These are phyloP conservation scores for Sutorius eximius DNA, from an alignment of 1,284 basidiomycete genomes.

Conservation along the genomic window DNA sequence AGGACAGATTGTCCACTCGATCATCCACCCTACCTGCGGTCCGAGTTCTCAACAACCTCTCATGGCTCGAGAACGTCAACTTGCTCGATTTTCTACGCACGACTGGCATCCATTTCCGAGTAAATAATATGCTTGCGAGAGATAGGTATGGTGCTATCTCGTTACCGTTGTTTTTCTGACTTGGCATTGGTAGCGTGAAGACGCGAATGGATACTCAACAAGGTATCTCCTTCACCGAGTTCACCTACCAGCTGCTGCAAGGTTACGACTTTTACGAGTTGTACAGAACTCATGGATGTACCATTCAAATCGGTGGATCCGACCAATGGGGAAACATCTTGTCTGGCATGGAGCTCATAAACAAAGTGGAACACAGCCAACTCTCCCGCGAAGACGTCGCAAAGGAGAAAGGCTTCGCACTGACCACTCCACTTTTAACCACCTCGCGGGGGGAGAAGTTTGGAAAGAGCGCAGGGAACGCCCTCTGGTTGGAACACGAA, in stretches of 20 bases:
- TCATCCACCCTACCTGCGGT: conserved; percentile 31
- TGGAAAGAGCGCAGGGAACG: conserved; percentile 96
- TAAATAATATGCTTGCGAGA: conserved; percentile 88
- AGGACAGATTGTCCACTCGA: conserved; percentile 31
- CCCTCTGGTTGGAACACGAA: conserved; percentile 81
- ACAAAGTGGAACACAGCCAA: conserved; percentile 28
- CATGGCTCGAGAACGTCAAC: conserved; percentile 76
- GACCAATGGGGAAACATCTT: conserved; percentile 99
- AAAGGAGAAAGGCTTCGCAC: conserved; percentile 67
- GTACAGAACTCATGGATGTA: conserved; percentile 67
- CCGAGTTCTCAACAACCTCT: conserved; percentile 77
- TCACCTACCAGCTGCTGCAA: conserved; percentile 96
- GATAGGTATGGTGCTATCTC: conserved; percentile 68
- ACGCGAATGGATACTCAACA: conserved; percentile 75
- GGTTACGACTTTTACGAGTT: conserved; percentile 93
- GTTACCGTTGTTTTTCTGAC: conserved; percentile 1
- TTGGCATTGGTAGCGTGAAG: conserved; percentile 64
- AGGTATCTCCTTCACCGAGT: conserved; percentile 96
- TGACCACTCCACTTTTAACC: conserved; percentile 94
- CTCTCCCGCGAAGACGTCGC: conserved; percentile 35
- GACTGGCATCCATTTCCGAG: conserved; percentile 79
- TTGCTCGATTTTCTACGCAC: conserved; percentile 85
- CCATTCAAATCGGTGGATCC: conserved; percentile 91
- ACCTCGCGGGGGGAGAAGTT: conserved; percentile 92
- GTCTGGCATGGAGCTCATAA: conserved; percentile 88